Evolutionary conservation across 2,329 filamentous ascomycete genomes (phyloP), one percentile per base, ranked within the genome.

Genomic region (Trichoderma oligosporum): DNA sequence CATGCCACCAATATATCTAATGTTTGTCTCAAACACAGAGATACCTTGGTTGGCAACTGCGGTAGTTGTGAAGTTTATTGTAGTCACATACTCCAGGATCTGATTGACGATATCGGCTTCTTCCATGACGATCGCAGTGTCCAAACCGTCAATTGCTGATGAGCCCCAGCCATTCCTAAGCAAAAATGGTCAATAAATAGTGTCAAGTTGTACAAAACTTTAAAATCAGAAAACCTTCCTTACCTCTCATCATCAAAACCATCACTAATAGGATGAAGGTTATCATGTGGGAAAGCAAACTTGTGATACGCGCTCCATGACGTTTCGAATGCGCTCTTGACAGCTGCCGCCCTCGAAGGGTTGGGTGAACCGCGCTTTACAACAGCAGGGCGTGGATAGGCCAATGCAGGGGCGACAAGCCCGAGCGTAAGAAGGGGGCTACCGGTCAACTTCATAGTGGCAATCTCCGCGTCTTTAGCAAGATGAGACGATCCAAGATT

Each of bases 21-120:
- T 96, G 0, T 89, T 96, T 0, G 90, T 95, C 73, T 96, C 91
- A 66, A 96, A 96, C 7, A 96, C 73, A 35, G 87, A 93, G 47
- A 96, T 84, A 8, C 77, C 72, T 1, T 77, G 71, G 2, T 76
- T 66, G 3, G 49, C 53, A 48, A 61, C 57, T 4, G 61, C 58
- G 1, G 86, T 88, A 9, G 77, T 74, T 39, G 80, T 80, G 67
- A 89, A 96, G 70, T 95, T 77, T 65, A 95, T 86, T 0, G 73
- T 81, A 0, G 83, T 80, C 44, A 96, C 81, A 67, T 85, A 86
- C 5, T 86, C 76, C 18, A 96, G 71, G 61, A 95, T 91, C 53
- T 84, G 76, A 39, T 85, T 75, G 12, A 94, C 84, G 22, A 89
- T 83, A 14, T 85, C 76, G 25, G 77, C 74, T 42, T 89, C 80